Evolutionary conservation across 495 filamentous ascomycete genomes (phyloP).

Genomic region (Evansstolkia leycettana): DNA sequence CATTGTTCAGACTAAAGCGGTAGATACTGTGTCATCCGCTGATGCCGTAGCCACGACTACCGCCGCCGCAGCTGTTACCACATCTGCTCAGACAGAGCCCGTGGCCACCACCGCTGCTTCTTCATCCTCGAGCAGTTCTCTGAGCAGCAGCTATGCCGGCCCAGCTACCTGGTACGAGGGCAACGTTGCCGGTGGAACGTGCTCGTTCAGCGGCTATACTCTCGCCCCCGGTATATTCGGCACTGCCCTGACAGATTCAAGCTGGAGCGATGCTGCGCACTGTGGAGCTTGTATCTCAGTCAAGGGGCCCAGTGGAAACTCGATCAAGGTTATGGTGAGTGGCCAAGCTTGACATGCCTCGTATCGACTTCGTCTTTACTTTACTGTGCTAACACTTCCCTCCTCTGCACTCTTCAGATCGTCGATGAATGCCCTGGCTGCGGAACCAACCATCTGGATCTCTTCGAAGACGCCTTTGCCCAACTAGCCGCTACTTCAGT

Average conservation of each 20-base stretch:
- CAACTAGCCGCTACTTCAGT: slow-evolving; percentile 28
- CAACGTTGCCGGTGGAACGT: slow-evolving; percentile 43
- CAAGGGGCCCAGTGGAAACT: slow-evolving; percentile 39
- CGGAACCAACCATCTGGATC: slow-evolving; percentile 42
- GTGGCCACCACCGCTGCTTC: slow-evolving; percentile 3
- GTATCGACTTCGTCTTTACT: no score
- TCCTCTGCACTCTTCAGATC: slow-evolving; percentile 29
- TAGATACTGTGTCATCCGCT: neutral
- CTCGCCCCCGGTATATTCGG: slow-evolving; percentile 41
- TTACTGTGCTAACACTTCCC: no score
- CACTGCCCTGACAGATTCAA: slow-evolving; percentile 36
- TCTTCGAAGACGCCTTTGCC: slow-evolving; percentile 44
- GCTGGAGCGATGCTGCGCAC: slow-evolving; percentile 38
- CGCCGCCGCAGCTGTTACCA: neutral
- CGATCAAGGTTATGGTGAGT: slow-evolving; percentile 51
- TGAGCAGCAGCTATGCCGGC: slow-evolving; percentile 11
- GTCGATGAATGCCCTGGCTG: slow-evolving; percentile 51
- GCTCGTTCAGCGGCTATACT: slow-evolving; percentile 46
- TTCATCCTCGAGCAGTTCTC: slow-evolving; percentile 7
- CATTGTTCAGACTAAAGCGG: neutral
- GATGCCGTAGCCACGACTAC: neutral
- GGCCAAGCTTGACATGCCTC: no score
- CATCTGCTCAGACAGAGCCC: neutral
- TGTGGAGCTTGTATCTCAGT: slow-evolving; percentile 48
- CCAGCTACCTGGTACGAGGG: slow-evolving; percentile 44